A percentile compares a stretch with the other conserved stretches of the same genome.
Conservation (phyloP, 768 basidiomycete genomes). For the Leccinum arenicola region DNA sequence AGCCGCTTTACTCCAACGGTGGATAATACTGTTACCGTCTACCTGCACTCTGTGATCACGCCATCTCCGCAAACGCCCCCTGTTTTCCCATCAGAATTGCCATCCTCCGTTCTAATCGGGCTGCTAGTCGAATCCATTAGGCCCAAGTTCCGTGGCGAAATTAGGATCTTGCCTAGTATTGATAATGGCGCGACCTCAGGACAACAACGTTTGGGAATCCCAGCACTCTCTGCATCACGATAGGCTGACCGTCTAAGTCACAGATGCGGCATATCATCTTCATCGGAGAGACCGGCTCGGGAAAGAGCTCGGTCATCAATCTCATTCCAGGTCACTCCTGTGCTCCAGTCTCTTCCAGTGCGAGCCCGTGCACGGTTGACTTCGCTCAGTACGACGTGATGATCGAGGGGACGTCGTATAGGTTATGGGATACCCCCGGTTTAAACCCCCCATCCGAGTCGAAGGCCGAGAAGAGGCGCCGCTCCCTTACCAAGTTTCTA, state of each 20-base stretch:
- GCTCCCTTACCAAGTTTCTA: conserved; percentile 31
- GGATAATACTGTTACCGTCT: not conserved
- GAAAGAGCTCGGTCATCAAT: conserved; percentile 45
- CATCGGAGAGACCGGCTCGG: conserved; percentile 34
- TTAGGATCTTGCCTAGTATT: not conserved
- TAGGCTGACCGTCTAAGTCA: not conserved
- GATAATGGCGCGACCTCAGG: not conserved
- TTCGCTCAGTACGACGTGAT: too few species aligned
- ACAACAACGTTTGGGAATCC: not conserved
- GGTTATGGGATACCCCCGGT: conserved; percentile 35
- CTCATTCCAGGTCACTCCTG: conserved; percentile 29
- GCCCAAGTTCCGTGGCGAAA: not conserved
- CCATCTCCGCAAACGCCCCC: not conserved
- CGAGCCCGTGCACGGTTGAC: conserved; percentile 20
- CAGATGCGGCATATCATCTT: conserved; percentile 30
- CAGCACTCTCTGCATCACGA: not conserved
- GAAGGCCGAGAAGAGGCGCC: not conserved
- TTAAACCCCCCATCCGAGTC: conserved; percentile 13
- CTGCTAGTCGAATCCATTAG: not conserved
- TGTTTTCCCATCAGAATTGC: not conserved
- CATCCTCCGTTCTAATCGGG: not conserved
- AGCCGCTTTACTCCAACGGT: not conserved
- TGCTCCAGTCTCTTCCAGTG: conserved; percentile 29
- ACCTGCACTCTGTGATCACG: not conserved
- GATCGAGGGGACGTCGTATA: conserved; percentile 14